Evolutionary conservation across 2,329 filamentous ascomycete genomes (phyloP), one percentile per base, ranked within the genome.

Genomic region (Verticillium tricorpus): DNA sequence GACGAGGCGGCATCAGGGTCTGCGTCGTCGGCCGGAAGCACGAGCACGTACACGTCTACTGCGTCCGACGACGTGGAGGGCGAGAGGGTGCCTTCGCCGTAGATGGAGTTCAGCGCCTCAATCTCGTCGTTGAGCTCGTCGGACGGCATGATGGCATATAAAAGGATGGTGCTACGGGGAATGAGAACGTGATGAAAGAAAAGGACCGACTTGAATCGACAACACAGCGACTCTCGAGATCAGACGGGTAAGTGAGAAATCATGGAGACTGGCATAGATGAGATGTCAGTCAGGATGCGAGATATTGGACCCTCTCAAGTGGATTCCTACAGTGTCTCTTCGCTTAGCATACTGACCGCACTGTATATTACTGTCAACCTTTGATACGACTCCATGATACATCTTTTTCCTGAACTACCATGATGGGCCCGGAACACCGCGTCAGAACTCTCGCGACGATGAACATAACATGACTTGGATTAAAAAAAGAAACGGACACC

Each of bases 101-200:
- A 95, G 66, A 95, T 95, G 60, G 91, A 91, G 75, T 94, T 95
- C 70, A 95, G 89, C 65, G 89, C 91, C 70, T 89, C 89, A 34
- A 93, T 78, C 72, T 95, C 91, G 75, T 95, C 91, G 57, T 76
- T 73, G 31, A 67, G 59, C 32, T 67, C 64, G 57, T 64, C 64
- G 28, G 64, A 64, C 28, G 40, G 58, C 58, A 59, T 59, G 28
- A 14, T 28, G 58, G 31, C 25, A 25, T 25, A 6, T 5, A 5
- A 28, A 6, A 1, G 28, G 5, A 28, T 28, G 25, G 5, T 28
- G 28, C 4, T 28, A 28, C 28, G 28, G 28, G 28, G 6, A 28
- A 6, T 28, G 6, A 28, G 6, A 28, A 28, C 5, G 28, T 5
- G 28, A 28, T 5, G 4, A 28, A 28, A 28, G 5, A 28, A 28